Evolutionary conservation across 139 green algal genomes (phyloP).

Genomic region (Eudorina sp.): DNA sequence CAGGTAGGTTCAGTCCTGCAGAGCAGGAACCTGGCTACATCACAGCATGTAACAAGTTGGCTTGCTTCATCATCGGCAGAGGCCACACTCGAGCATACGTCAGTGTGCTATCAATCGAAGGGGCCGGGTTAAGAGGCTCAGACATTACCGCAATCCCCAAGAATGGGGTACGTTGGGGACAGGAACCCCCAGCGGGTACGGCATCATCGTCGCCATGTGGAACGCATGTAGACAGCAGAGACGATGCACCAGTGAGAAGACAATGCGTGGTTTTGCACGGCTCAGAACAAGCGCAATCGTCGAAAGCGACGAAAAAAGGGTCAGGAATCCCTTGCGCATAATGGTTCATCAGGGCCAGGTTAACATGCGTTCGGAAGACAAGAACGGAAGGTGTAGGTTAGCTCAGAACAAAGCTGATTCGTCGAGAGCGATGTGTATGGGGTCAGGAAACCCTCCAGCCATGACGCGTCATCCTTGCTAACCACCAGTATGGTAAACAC

Average conservation of each 20-base stretch:
- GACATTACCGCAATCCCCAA: neutral
- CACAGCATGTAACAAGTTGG: constrained; percentile 27
- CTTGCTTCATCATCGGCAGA: constrained; percentile 33
- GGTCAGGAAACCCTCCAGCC: constrained; percentile 30
- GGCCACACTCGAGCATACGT: too few relatives aligned
- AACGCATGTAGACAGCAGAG: neutral
- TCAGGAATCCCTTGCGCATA: neutral
- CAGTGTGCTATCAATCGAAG: too few relatives aligned
- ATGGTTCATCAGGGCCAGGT: neutral
- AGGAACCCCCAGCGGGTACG: neutral
- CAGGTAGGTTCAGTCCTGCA: constrained; percentile 51
- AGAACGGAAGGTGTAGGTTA: too few relatives aligned
- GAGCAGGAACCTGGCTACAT: constrained; percentile 36
- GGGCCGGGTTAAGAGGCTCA: constrained; percentile 4
- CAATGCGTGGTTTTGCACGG: too few relatives aligned
- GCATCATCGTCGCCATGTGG: neutral
- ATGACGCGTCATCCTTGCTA: neutral
- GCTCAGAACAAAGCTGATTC: constrained; percentile 13
- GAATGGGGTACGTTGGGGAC: neutral
- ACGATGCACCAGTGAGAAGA: too few relatives aligned
- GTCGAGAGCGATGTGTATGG: neutral
- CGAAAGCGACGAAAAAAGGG: neutral
- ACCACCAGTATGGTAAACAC: too few relatives aligned
- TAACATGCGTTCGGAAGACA: too few relatives aligned
- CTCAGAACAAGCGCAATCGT: neutral